These are phyloP conservation scores for Peniophora sp. DNA, from an alignment of 1,284 basidiomycete genomes.

Conservation along the genomic window DNA sequence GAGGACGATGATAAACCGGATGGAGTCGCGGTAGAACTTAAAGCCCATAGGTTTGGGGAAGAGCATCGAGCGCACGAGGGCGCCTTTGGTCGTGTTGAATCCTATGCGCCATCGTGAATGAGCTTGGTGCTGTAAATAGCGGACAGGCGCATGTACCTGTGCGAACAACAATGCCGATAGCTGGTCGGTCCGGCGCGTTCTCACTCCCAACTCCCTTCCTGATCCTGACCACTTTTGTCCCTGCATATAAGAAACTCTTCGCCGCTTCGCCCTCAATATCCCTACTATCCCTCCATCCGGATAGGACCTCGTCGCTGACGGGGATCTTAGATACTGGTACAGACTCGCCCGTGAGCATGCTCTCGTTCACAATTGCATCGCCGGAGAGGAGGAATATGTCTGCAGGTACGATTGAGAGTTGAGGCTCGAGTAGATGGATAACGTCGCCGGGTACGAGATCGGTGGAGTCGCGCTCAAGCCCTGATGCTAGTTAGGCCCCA, in stretches of 20 bases:
- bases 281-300: slow-evolving; percentile 60
- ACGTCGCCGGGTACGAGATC: slow-evolving; percentile 91
- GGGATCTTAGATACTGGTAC: slow-evolving; percentile 88
- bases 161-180: slow-evolving; percentile 85
- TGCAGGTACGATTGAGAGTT: slow-evolving; percentile 76
- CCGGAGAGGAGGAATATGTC: slow-evolving; percentile 91
- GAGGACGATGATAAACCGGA: slow-evolving; percentile 92
- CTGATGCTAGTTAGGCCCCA: slow-evolving; percentile 30
- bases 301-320: slow-evolving; percentile 64
- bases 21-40: slow-evolving; percentile 97
- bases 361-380: slow-evolving; percentile 97
- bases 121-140: too few species aligned
- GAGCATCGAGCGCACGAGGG: slow-evolving; percentile 93
- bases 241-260: slow-evolving; percentile 87
- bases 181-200: slow-evolving; percentile 46
- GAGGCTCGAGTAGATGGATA: slow-evolving; percentile 78
- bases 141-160: slow-evolving; percentile 50
- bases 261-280: slow-evolving; percentile 67
- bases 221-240: slow-evolving; percentile 91
- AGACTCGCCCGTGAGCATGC: slow-evolving; percentile 96
- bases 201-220: slow-evolving; percentile 58
- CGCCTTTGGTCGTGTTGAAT: slow-evolving; percentile 97
- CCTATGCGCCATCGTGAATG: slow-evolving; percentile 51
- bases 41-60: slow-evolving; percentile 98
- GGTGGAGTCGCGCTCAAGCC: slow-evolving; percentile 68